phyloP scores from a whole-genome alignment of 345 rosid genomes.

The Arabidopsis thaliana region TAIR10.1 NC_003076.8:7150001-7150500 shows the following conservation, averaged over 20 bases:
- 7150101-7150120: neutral
- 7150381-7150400: neutral
- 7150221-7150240: conserved; percentile 31
- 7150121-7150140: conserved; percentile 8
- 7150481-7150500: neutral
- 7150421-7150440: neutral
- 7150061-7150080: neutral
- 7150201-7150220: conserved; percentile 76
- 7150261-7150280: neutral
- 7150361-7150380: neutral
- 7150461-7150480: neutral
- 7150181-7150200: conserved; percentile 88
- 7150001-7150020: neutral
- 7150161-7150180: conserved; percentile 69
- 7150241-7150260: neutral
- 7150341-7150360: neutral
- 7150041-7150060: neutral
- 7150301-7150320: neutral
- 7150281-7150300: conserved; percentile 4
- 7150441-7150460: neutral
- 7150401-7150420: neutral
- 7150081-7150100: conserved; percentile 8
- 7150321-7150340: neutral
- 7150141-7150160: conserved; percentile 52
- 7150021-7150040: neutral